phyloP scores from a whole-genome alignment of 2,329 filamentous ascomycete genomes.

The Beauveria pseudobassiana region DNA sequence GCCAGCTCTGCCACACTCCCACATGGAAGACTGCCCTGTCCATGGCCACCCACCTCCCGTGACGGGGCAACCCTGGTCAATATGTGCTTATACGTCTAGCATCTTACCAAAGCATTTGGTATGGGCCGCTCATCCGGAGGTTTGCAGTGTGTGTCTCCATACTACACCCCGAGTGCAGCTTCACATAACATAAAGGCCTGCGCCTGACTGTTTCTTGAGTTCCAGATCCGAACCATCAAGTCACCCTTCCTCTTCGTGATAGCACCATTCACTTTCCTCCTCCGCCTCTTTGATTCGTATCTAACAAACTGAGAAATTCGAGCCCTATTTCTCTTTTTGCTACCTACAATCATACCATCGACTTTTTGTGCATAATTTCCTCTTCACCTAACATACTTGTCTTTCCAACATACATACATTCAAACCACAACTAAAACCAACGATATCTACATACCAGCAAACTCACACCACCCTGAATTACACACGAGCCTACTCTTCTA shows the following conservation, averaged over 20 bases:
- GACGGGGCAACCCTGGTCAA: constrained; percentile 2
- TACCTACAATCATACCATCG: constrained; percentile 8
- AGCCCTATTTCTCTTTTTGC: constrained; percentile 12
- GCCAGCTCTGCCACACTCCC: constrained; percentile 1
- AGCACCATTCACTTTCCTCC: constrained; percentile 2
- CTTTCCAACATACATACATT: background rate
- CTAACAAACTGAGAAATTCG: constrained; percentile 10
- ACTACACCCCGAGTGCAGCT: background rate
- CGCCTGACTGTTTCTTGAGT: background rate
- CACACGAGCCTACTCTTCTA: background rate
- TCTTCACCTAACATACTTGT: constrained; percentile 6
- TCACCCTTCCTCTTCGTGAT: constrained; percentile 6
- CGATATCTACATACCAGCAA: background rate
- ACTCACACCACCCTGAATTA: background rate
- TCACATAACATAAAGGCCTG: constrained; percentile 11
- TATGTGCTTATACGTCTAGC: constrained; percentile 11
- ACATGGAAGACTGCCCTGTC: background rate
- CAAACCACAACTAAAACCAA: background rate
- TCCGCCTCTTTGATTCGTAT: background rate
- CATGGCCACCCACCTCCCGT: background rate
- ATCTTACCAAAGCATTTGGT: constrained; percentile 12
- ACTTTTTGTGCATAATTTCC: constrained; percentile 7
- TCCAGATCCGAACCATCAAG: background rate
- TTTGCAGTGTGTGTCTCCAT: background rate
- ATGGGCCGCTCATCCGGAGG: constrained; percentile 11